Conservation (phyloP, 768 basidiomycete genomes). For the Lentinus brumalis region DNA sequence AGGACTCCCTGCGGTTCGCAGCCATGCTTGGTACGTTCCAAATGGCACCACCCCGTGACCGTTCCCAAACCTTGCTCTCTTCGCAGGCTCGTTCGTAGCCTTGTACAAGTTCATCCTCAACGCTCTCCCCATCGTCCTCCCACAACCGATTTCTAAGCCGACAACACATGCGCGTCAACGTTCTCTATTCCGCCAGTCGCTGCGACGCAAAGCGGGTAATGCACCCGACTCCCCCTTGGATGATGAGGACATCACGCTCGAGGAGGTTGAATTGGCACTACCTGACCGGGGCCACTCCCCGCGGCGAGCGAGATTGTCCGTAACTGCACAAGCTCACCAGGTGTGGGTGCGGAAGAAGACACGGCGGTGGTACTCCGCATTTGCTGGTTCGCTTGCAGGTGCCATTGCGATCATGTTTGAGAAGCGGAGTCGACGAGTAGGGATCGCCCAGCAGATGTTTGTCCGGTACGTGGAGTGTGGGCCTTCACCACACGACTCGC, state of each 20-base stretch:
- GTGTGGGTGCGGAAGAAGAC: slow-evolving; percentile 67
- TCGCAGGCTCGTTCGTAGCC: slow-evolving; percentile 68
- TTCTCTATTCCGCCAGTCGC: slow-evolving; percentile 12
- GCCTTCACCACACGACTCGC: neutral
- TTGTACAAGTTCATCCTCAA: slow-evolving; percentile 83
- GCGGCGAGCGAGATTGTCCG: slow-evolving; percentile 53
- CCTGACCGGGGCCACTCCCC: slow-evolving; percentile 12
- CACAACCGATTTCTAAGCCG: slow-evolving; percentile 35
- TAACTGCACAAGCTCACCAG: slow-evolving; percentile 64
- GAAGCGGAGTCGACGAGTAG: slow-evolving; percentile 59
- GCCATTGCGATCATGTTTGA: slow-evolving; percentile 77
- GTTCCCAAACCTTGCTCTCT: neutral
- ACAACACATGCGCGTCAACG: slow-evolving; percentile 27
- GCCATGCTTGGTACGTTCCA: slow-evolving; percentile 73
- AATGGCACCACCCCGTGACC: neutral
- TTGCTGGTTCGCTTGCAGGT: slow-evolving; percentile 79
- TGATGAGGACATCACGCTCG: slow-evolving; percentile 12
- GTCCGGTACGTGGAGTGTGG: slow-evolving; percentile 60
- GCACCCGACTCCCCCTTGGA: slow-evolving; percentile 19
- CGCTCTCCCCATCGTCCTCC: slow-evolving; percentile 70
- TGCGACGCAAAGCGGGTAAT: neutral
- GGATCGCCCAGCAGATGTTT: slow-evolving; percentile 86
- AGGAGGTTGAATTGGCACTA: slow-evolving; percentile 21
- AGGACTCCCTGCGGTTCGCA: slow-evolving; percentile 82
- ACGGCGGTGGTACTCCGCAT: slow-evolving; percentile 73